Base-by-base conservation (phyloP, 108 stramenopile species). In the Cyclotella sp. region DNA sequence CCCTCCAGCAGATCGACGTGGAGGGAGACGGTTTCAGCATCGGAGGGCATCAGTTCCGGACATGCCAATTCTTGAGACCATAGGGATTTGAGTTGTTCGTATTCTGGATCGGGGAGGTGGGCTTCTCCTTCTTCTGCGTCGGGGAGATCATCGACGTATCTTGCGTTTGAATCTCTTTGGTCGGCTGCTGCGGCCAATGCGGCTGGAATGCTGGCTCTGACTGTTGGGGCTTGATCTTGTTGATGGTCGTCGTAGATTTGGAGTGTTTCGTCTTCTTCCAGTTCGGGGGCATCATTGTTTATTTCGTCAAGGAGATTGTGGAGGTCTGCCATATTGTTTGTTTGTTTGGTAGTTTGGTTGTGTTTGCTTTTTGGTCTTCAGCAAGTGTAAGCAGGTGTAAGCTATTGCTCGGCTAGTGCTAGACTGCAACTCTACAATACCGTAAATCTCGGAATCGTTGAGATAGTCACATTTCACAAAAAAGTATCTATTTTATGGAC, bases 261-360 rank as follows among this genome's bases (percentile, higher is more conserved):
- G 39, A 59, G 28, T 26, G 44, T 60, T 51, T 46, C 74, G 39
- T 54, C 68, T 11, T 29, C 61, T 14, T 47, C 67, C 29, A 9
- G 21, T 51, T 72, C 75, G 24, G 62, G 62, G 29, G 77, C 75
- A 61, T 86, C 79, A 68, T 78, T 80, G 51, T 81, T 80, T 21
- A 85, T 64, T 55, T 71, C 82, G 64, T 84, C 88, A 28, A 91
- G 87, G 55, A 91, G 77, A 59, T 91, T 87, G 64, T 86, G 62
- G 10, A 91, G 85, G 72, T 91, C 90, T 15, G 90, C 90, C 90
- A 91, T 91, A 70, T 72, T 86, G 60, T n/a, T n/a, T n/a, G n/a
- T n/a, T n/a, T n/a, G 19, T 62, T 34, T 34, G 34, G 11, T 62
- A 21, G 26, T 27, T 24, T 58, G 22, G 1, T 16, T 27, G 9